Percentiles rank a stretch among this genome's conserved stretches.
These are phyloP conservation scores for Diatrype stigma DNA, from an alignment of 2,329 filamentous ascomycete species.

Conservation along the genomic window DNA sequence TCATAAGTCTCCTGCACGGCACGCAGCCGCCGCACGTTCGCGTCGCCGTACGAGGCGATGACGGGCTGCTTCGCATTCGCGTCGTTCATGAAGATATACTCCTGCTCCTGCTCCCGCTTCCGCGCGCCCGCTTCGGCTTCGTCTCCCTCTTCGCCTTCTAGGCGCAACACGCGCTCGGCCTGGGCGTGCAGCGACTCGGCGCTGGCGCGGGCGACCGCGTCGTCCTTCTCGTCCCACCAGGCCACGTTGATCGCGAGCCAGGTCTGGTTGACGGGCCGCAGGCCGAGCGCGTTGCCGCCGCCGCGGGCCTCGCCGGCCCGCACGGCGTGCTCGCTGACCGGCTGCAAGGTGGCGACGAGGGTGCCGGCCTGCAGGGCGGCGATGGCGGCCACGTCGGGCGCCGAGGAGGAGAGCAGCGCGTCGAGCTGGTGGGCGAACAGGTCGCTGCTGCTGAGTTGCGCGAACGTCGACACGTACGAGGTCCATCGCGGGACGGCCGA, in stretches of 20 bases:
- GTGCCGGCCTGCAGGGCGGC: slow-evolving; percentile 5
- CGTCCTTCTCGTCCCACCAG: slow-evolving; percentile 5
- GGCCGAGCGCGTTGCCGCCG: slow-evolving; percentile 6
- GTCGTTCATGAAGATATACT: slow-evolving; percentile 5
- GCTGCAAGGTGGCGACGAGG: slow-evolving; percentile 3
- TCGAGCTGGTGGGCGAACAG: not conserved
- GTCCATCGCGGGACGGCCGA: not conserved
- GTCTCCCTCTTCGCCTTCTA: too few species aligned
- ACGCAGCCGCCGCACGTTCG: slow-evolving; percentile 1
- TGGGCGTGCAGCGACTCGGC: not conserved
- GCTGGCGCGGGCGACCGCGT: slow-evolving; percentile 1
- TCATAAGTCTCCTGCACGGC: slow-evolving; percentile 4
- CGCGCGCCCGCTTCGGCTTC: not conserved
- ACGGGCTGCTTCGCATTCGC: slow-evolving; percentile 7
- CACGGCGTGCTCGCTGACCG: not conserved
- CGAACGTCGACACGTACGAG: not conserved
- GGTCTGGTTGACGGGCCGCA: slow-evolving; percentile 5
- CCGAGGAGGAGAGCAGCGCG: too few species aligned
- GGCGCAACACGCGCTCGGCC: too few species aligned
- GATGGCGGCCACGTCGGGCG: too few species aligned
- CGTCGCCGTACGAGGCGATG: slow-evolving; percentile 6
- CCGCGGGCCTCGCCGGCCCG: not conserved
- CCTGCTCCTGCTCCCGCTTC: not conserved
- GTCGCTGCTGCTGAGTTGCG: slow-evolving; percentile 1
- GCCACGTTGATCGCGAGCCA: slow-evolving; percentile 1